These are phyloP conservation scores for Tillandsia leiboldiana DNA, from an alignment of 176 grass and related monocot genomes.

Conservation along the genomic window DNA sequence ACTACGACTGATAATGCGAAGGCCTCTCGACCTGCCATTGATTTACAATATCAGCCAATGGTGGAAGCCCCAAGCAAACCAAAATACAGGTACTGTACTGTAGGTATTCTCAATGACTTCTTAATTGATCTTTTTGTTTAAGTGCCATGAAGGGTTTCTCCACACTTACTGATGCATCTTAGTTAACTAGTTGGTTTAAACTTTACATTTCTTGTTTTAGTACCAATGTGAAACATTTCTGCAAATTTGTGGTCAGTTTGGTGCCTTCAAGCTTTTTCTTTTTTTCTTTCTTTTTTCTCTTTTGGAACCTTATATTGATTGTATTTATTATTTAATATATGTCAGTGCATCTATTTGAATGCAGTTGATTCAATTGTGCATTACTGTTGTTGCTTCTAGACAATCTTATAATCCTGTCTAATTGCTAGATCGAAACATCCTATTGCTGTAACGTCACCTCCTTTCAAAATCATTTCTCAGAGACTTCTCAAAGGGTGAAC, in stretches of 20 bases:
- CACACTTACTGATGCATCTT: background rate
- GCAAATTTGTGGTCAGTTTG: too few species aligned
- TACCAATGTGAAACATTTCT: too few species aligned
- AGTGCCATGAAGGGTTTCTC: background rate
- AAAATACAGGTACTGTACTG: constrained; percentile 69
- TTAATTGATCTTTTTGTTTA: background rate
- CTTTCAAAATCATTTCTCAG: background rate
- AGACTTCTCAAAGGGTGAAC: too few species aligned
- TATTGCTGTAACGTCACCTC: background rate
- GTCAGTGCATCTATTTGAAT: background rate
- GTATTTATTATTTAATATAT: background rate
- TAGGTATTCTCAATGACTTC: background rate
- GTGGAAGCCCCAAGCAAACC: constrained; percentile 46
- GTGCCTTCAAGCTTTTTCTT: too few species aligned
- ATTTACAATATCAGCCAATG: constrained; percentile 22
- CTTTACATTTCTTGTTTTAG: too few species aligned
- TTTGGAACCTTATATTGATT: background rate
- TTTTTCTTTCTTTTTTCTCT: background rate
- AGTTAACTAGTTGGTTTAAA: too few species aligned
- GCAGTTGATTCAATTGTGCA: background rate
- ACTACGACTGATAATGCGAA: constrained; percentile 21
- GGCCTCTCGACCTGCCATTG: constrained; percentile 10
- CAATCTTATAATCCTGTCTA: background rate
- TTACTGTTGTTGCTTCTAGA: background rate
- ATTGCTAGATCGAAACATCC: background rate